Base-by-base conservation (phyloP, 768 basidiomycete species). In the Serendipita sp. region DNA sequence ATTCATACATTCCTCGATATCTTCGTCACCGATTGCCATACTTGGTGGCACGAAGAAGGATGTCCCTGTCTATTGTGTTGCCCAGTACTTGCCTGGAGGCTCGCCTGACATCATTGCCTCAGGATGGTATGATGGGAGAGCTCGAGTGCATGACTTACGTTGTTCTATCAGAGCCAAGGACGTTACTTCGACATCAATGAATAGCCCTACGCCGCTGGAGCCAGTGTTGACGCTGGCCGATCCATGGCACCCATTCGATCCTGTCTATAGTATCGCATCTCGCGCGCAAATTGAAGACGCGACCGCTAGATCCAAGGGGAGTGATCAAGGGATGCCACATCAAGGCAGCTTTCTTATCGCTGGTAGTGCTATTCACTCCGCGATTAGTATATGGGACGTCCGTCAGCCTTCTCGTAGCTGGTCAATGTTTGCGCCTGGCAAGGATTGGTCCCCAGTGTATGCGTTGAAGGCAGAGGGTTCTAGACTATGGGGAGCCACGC, bases 331-430 rank as follows among this genome's bases (percentile, higher is more conserved):
- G 15, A 77, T 78, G 10, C 79, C 79, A 65, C 80, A 87, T 69
- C 52, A 54, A 30, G 16, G 30, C 30, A 15, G 30, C 28, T 54
- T 11, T 30, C 76, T 92, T 54, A 83, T 86, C 3, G 88, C 88
- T 2, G 90, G 90, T 10, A 83, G 83, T 11, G 88, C 88, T 4
- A 79, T 86, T 8, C 86, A 91, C 70, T 81, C 85, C 65, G 81
- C 90, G 23, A 81, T 92, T 64, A 82, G 87, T 2, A 84, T 91
- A 68, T 92, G 88, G 86, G 90, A 92, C 71, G 78, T 89, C 35
- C 83, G 89, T 7, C 77, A 75, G 18, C 80, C 86, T 0, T 73
- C 70, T 2, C 68, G 66, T 5, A 89, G 90, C 2, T 89, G 86
- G 85, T 88, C 85, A 68, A 83, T 89, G 3, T 83, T 90, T 71